Evolutionary conservation across 225 moss, liverwort and hornwort genomes (phyloP), one percentile per base, ranked within the genome.

Genomic region (Rhytidiadelphus loreus): DNA sequence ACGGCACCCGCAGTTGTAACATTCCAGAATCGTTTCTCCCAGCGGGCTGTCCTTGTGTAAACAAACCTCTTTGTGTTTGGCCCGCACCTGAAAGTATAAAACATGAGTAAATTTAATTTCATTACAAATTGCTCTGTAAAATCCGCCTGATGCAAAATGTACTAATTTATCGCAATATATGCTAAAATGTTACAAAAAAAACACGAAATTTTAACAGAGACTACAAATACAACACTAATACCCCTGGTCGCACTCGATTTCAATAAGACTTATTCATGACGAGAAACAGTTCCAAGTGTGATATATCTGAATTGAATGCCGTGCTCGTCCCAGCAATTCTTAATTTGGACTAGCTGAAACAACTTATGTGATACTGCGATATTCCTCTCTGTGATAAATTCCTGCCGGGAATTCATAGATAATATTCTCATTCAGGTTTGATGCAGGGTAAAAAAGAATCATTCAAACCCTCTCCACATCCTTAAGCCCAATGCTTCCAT

Each of bases 61-160:
- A 69, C 94, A 94, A 19, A 98, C 98, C 91, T 98, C 98, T 91
- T 98, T 98, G 87, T 98, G 98, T 87, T 98, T 98, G 64, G 98
- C 97, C 61, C 98, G 96, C 58, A 98, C 98, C 98, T 98, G 95
- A 90, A 86, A 92, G 73, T 32, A 80, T 28, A 18, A 35, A 82
- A 50, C 52, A 82, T 57, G 19, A 33, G 75, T 75, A 68, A 83
- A 66, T 43, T 79, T 70, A 50, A n/a, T 29, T 30, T 50, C 24
- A 39, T 78, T 39, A 78, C 39, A 39, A 58, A 41, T 79, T 58
- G 18, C 28, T 18, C 39, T 28, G 29, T 17, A 57, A 39, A 79
- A 58, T 58, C 12, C 17, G 7, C 18, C 39, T 79, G 18, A 18
- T 16, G 28, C 28, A 39, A 79, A 78, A 39, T 28, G 41, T 12